Base-by-base conservation (phyloP, 768 basidiomycete genomes). In the Boletellus sp. region DNA sequence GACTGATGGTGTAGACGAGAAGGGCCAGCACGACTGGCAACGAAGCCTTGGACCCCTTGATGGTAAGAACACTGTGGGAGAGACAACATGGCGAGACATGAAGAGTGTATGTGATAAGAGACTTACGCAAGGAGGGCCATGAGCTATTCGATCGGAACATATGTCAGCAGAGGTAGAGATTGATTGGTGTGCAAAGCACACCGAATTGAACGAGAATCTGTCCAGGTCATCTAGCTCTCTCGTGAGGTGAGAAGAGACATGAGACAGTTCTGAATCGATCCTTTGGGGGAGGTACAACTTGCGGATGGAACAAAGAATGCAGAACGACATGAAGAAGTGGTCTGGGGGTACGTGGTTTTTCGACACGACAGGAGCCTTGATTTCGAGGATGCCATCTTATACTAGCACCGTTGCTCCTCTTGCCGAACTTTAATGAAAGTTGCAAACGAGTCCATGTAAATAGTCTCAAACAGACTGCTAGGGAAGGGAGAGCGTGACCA, bases 131-230 rank as follows among this genome's bases (percentile, higher is more conserved):
- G 40, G 42, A 63, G 49, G 3, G 47, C 34, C 40, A 52, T 34
- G 40, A 62, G 46, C 54, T 64, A 20, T 33, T 10, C 16, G 8
- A 12, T 6, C 3, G 13, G 28, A 34, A 4, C 0, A 15, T 1
- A 6, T 7, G 10, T 32, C 36, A 35, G 47, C 19, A n/a, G 15
- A 20, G 10, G 13, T 24, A 10, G 8, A 16, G 20, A 32, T 20
- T 4, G 35, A 6, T 3, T 39, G 17, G n/a, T 3, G n/a, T 2
- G 16, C n/a, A 13, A 23, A 15, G 16, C 46, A 45, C 35, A 63
- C 64, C 9, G 56, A 44, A 17, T 38, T 54, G 12, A 66, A 24
- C 2, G 52, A 50, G 31, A 54, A 61, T 12, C 32, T 59, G 24
- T 44, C 51, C 10, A 20, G 37, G 16, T 54, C 52, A 9, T 54